Evolutionary conservation across 2,329 filamentous ascomycete species (phyloP).

Genomic region (Alternaria gaisen): DNA sequence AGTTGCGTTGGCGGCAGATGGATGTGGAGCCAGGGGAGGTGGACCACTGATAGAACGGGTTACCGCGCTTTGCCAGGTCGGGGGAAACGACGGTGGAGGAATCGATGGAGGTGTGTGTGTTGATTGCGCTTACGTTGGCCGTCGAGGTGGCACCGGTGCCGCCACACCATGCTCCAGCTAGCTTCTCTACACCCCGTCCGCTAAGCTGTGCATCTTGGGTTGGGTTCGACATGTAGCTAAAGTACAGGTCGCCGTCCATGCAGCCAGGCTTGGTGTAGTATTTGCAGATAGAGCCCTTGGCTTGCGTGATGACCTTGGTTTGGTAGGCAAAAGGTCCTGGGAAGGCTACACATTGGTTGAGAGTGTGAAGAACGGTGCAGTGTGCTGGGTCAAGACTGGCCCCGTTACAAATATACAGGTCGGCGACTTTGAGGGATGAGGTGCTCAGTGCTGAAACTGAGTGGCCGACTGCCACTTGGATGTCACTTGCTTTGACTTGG

Average conservation of each 20-base stretch:
- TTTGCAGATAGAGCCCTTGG: background rate
- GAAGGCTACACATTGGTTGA: background rate
- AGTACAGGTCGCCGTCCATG: background rate
- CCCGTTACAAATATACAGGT: background rate
- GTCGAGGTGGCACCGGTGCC: background rate
- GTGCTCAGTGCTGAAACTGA: background rate
- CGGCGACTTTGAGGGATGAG: background rate
- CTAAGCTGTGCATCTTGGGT: background rate
- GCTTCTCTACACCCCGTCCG: background rate
- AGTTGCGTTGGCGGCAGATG: background rate
- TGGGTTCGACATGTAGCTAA: background rate
- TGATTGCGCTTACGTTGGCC: background rate
- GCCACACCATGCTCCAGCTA: background rate
- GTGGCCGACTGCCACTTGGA: background rate
- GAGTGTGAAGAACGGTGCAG: background rate
- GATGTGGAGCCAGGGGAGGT: background rate
- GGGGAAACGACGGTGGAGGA: too few species aligned
- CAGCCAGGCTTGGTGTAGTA: slow-evolving; percentile 10
- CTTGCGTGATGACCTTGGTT: background rate
- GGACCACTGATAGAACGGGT: background rate
- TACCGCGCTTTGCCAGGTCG: background rate
- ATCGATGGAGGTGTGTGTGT: too few species aligned
- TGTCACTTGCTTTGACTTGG: background rate
- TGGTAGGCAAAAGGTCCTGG: background rate
- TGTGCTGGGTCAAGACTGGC: background rate